Evolutionary conservation across 1,284 basidiomycete species (phyloP).

Genomic region (Moesziomyces antarcticus): DNA sequence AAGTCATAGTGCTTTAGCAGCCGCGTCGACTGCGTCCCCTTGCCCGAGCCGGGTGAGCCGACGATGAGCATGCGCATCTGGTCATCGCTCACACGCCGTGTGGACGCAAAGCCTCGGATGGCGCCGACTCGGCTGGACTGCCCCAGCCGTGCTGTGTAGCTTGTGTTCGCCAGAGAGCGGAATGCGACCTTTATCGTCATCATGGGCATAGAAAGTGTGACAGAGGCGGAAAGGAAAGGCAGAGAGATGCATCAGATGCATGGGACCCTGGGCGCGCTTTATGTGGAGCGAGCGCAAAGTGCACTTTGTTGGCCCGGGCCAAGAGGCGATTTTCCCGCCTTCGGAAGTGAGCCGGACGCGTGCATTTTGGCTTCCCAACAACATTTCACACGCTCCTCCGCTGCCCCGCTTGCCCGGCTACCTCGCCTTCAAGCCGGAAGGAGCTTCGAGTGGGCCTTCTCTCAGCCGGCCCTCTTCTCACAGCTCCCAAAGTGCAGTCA

Average conservation of each 20-base stretch:
- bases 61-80: slow-evolving; percentile 64
- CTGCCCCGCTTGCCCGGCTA: too few species aligned
- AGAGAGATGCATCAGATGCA: not conserved
- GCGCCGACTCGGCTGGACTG: not conserved
- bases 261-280: not conserved
- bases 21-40: slow-evolving; percentile 62
- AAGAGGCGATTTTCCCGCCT: not conserved
- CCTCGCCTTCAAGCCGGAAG: too few species aligned
- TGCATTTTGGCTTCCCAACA: too few species aligned
- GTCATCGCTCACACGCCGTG: slow-evolving; percentile 4
- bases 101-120: slow-evolving; percentile 12
- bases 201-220: not conserved
- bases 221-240: not conserved
- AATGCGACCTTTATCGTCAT: slow-evolving; percentile 7
- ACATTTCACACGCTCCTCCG: too few species aligned
- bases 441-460: too few species aligned
- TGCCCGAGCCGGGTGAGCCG: slow-evolving; percentile 64
- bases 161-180: not conserved
- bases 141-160: not conserved
- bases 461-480: too few species aligned
- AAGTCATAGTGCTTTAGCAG: slow-evolving; percentile 48
- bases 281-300: not conserved
- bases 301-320: not conserved
- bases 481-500: too few species aligned
- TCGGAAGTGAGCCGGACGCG: not conserved